Percentiles rank a stretch among this genome's conserved stretches.
Conservation (phyloP, 306 rosid genomes). For the Prunus dulcis region DNA sequence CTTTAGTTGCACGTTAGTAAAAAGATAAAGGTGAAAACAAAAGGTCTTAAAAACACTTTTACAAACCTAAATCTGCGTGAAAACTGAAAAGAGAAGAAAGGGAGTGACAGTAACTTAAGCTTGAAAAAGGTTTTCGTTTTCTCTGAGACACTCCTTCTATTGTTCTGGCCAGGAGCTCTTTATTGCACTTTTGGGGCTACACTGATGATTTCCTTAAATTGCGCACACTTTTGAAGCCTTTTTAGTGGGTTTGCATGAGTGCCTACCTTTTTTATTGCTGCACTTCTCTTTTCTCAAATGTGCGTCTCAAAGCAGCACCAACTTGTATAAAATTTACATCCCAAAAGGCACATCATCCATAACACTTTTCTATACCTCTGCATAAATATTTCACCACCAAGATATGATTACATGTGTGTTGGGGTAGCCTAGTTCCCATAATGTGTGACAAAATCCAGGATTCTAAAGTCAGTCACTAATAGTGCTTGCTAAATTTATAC, state of each 20-base stretch:
- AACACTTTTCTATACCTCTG: not conserved
- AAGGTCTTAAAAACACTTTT: conserved; percentile 1
- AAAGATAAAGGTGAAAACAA: conserved; percentile 9
- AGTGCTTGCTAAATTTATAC: not conserved
- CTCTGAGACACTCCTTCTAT: not conserved
- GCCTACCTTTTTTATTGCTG: conserved; percentile 23
- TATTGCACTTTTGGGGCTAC: conserved; percentile 16
- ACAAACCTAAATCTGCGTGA: conserved; percentile 29
- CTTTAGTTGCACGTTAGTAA: conserved; percentile 19
- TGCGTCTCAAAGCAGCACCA: conserved; percentile 22
- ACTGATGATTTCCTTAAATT: conserved; percentile 57
- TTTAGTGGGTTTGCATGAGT: conserved; percentile 43
- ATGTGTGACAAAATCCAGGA: conserved; percentile 26
- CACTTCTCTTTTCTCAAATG: conserved; percentile 14
- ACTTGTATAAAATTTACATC: conserved; percentile 18
- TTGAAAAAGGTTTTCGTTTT: conserved; percentile 18
- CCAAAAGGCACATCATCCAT: conserved; percentile 25
- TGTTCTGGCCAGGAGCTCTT: conserved; percentile 29
- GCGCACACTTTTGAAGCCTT: conserved; percentile 44
- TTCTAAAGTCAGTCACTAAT: conserved; percentile 7
- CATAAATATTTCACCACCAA: conserved; percentile 22
- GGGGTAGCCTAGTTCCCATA: conserved; percentile 30
- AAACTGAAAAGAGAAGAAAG: conserved; percentile 10
- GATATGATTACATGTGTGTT: conserved; percentile 28
- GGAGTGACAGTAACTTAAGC: conserved; percentile 29